Percentiles rank a stretch among this genome's conserved stretches.
Evolutionary conservation across 192 early-diverging fungal species (phyloP).

Genomic region (Pilobolus umbonatus): DNA sequence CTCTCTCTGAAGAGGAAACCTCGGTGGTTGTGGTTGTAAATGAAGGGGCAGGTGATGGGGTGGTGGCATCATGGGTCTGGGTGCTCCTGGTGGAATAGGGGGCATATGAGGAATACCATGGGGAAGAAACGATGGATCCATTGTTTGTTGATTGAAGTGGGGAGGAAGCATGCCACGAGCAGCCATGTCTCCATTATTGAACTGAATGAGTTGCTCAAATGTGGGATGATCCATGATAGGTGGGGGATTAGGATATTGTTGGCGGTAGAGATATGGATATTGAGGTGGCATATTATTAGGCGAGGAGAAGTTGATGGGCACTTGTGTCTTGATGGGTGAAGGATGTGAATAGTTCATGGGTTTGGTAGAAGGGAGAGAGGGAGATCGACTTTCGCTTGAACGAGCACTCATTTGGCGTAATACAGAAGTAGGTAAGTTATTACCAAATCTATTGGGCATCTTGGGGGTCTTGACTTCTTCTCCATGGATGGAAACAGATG

Average conservation of each 20-base stretch:
- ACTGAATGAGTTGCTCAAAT: conserved; percentile 4
- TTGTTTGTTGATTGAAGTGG: neutral
- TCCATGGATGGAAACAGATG: neutral
- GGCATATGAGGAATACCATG: too few relatives aligned
- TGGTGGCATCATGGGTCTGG: conserved; percentile 18
- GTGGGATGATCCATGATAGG: conserved; percentile 7
- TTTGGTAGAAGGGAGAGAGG: conserved; percentile 12
- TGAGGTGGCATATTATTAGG: neutral
- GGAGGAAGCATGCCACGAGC: neutral
- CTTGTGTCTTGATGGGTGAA: neutral
- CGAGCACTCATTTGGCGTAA: conserved; percentile 54
- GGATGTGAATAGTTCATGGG: conserved; percentile 5
- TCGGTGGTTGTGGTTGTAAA: neutral
- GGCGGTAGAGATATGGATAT: neutral
- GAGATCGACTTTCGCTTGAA: conserved; percentile 26
- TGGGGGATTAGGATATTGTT: neutral
- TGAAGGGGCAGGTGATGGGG: conserved; percentile 9
- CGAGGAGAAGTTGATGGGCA: neutral
- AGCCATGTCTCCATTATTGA: neutral
- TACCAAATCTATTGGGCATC: conserved; percentile 32
- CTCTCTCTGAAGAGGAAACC: conserved; percentile 10
- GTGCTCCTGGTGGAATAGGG: conserved; percentile 1
- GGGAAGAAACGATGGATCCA: too few relatives aligned
- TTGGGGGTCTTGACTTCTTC: neutral
- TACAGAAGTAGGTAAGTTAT: conserved; percentile 54